Conservation (phyloP, 768 basidiomycete genomes). For the Russula lepida region DNA sequence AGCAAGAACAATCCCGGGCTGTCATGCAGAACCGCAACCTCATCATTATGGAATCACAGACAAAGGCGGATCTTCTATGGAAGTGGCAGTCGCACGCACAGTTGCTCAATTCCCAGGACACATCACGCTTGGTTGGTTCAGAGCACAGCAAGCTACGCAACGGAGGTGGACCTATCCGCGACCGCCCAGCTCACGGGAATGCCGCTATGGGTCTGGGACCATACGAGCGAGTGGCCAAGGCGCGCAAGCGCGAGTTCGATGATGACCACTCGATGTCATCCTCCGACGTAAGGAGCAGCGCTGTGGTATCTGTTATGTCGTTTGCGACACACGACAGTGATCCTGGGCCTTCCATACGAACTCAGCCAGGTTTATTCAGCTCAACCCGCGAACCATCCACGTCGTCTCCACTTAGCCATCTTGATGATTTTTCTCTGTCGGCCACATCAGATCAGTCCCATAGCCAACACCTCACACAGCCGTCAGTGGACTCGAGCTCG, state of each 20-base stretch:
- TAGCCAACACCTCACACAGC: constrained; percentile 65
- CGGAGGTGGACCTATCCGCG: constrained; percentile 57
- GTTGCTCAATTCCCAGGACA: constrained; percentile 26
- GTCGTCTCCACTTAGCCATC: constrained; percentile 65
- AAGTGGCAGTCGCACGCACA: constrained; percentile 34
- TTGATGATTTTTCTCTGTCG: constrained; percentile 59
- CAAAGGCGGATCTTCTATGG: constrained; percentile 57
- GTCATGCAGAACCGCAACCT: constrained; percentile 87
- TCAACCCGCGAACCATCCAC: constrained; percentile 71
- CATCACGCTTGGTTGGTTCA: constrained; percentile 14
- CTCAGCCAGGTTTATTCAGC: constrained; percentile 52
- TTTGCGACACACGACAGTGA: constrained; percentile 82
- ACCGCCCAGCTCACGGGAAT: constrained; percentile 21
- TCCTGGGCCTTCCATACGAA: constrained; percentile 65
- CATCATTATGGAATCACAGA: constrained; percentile 50
- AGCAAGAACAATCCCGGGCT: constrained; percentile 82
- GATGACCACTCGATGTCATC: constrained; percentile 91
- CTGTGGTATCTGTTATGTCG: constrained; percentile 69
- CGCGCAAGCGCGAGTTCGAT: constrained; percentile 74
- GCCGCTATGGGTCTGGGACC: constrained; percentile 28
- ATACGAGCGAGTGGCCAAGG: constrained; percentile 65
- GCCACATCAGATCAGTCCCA: constrained; percentile 74
- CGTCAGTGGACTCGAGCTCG: constrained; percentile 53
- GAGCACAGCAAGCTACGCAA: constrained; percentile 36
- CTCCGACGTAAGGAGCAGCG: constrained; percentile 70